A percentile compares a stretch with the other conserved stretches of the same genome.
phyloP scores from a whole-genome alignment of 768 basidiomycete species.

The Podaxis mareebaensis region DNA sequence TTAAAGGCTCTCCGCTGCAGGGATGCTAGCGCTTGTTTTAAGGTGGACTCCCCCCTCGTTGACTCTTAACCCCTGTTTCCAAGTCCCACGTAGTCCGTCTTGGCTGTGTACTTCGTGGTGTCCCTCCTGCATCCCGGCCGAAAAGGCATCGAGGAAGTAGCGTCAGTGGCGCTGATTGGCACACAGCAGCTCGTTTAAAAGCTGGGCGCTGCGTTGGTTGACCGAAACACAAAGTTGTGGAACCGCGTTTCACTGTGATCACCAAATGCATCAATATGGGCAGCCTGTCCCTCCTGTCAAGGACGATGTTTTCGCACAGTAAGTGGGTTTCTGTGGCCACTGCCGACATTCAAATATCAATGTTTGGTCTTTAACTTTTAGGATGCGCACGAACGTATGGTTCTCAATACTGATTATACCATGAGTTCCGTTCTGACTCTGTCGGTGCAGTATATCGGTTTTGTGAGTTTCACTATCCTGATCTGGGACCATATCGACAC shows the following conservation, averaged over 20 bases:
- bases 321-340: not conserved
- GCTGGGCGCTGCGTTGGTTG: no score
- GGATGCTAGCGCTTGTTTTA: not conserved
- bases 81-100: not conserved
- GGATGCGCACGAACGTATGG: slow-evolving; percentile 26
- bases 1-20: not conserved
- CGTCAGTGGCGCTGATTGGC: not conserved
- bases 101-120: not conserved
- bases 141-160: not conserved
- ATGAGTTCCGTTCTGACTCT: not conserved
- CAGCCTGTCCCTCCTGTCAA: slow-evolving; percentile 11
- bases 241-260: not conserved
- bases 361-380: not conserved
- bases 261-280: not conserved
- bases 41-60: not conserved
- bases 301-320: slow-evolving; percentile 26
- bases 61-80: not conserved
- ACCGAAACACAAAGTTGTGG: no score
- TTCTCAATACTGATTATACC: not conserved
- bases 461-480: slow-evolving; percentile 49
- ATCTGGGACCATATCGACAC: slow-evolving; percentile 58
- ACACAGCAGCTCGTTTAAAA: not conserved
- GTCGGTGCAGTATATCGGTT: slow-evolving; percentile 44
- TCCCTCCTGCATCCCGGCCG: not conserved
- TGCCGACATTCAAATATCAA: not conserved